Percentiles rank a stretch among this genome's conserved stretches.
phyloP scores from a whole-genome alignment of 2,329 filamentous ascomycete genomes.

The Diaporthe australafricana region DNA sequence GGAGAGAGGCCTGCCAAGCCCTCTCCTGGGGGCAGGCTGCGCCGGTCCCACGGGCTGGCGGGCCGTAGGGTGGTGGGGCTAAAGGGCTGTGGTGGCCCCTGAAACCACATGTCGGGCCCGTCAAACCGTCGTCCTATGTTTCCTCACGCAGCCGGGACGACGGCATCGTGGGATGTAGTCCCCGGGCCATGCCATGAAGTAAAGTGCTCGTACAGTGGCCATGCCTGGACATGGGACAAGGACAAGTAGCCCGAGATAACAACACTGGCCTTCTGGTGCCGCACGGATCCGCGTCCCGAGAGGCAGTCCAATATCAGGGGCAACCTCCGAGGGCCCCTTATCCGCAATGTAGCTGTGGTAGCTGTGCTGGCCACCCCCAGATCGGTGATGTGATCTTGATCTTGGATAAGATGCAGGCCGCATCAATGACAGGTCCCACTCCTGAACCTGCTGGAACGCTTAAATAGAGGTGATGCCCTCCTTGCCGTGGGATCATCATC shows the following conservation, averaged over 20 bases:
- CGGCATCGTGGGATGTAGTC: constrained; percentile 10
- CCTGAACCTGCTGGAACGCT: constrained; percentile 20
- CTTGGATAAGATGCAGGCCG: constrained; percentile 7
- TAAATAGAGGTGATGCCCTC: constrained; percentile 35
- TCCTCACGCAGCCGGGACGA: neutral
- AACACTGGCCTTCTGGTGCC: neutral
- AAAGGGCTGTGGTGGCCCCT: constrained; percentile 28
- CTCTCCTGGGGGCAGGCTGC: neutral
- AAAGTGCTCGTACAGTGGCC: neutral
- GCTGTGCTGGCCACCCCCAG: neutral
- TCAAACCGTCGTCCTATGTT: constrained; percentile 27
- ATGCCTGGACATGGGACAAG: neutral
- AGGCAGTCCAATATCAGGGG: neutral
- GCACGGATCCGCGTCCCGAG: constrained; percentile 19
- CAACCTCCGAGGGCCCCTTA: constrained; percentile 3
- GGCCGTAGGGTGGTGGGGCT: constrained; percentile 36
- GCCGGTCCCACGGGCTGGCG: constrained; percentile 34
- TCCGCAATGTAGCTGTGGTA: neutral
- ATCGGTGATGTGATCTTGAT: constrained; percentile 28
- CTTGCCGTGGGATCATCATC: constrained; percentile 20
- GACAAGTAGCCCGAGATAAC: constrained; percentile 12
- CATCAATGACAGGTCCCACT: constrained; percentile 10
- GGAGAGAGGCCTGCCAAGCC: constrained; percentile 10
- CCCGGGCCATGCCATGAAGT: neutral
- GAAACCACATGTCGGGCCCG: constrained; percentile 32